phyloP scores from a whole-genome alignment of 2,329 filamentous ascomycete species.

The Cordyceps tenuipes region DNA sequence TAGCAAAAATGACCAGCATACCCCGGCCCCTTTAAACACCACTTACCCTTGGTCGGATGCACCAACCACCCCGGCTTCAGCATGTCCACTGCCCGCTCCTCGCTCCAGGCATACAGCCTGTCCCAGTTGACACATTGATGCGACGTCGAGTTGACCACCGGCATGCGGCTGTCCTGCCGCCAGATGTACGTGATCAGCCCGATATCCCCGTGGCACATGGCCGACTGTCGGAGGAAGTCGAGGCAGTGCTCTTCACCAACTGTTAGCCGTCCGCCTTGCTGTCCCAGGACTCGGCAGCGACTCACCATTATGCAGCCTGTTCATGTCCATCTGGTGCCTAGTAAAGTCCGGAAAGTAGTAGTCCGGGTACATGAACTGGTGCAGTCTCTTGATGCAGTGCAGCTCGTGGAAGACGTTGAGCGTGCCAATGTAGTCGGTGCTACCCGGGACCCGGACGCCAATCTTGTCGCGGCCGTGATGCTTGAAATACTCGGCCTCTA shows the following conservation, averaged over 20 bases:
- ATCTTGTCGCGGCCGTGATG: slow-evolving; percentile 7
- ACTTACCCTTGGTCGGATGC: slow-evolving; percentile 7
- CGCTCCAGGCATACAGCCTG: slow-evolving; percentile 5
- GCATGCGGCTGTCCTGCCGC: neutral
- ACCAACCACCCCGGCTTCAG: slow-evolving; percentile 6
- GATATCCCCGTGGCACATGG: slow-evolving; percentile 9
- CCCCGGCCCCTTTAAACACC: too few relatives aligned
- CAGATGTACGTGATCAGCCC: slow-evolving; percentile 10
- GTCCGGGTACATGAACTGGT: slow-evolving; percentile 10
- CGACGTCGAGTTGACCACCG: slow-evolving; percentile 5
- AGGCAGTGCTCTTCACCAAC: slow-evolving; percentile 1
- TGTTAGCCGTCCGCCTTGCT: neutral
- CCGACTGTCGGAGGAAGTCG: slow-evolving; percentile 8
- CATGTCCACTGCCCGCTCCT: slow-evolving; percentile 8
- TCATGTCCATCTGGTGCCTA: neutral
- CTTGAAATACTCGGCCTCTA: slow-evolving; percentile 5
- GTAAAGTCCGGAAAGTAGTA: slow-evolving; percentile 7
- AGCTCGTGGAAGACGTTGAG: slow-evolving; percentile 9
- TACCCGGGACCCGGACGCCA: slow-evolving; percentile 1
- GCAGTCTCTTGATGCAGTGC: slow-evolving; percentile 9
- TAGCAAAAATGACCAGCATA: neutral
- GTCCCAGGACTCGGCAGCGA: neutral
- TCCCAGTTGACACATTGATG: slow-evolving; percentile 10
- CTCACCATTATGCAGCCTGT: slow-evolving; percentile 7
- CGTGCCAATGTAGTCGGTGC: slow-evolving; percentile 7